phyloP scores from a whole-genome alignment of 2,329 filamentous ascomycete species.

The Parascedosporium putredinis region DNA sequence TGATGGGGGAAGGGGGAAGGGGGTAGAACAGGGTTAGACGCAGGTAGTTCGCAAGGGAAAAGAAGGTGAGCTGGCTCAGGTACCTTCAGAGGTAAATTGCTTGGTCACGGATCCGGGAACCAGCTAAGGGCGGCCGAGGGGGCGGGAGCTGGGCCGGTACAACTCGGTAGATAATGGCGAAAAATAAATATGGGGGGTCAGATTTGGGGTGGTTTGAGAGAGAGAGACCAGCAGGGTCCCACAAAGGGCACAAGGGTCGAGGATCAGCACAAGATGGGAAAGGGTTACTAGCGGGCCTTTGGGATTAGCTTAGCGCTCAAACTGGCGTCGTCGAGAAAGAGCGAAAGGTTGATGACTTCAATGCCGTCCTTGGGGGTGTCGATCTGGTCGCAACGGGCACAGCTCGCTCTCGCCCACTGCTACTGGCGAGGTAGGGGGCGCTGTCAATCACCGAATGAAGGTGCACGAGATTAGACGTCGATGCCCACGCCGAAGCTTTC shows the following conservation, averaged over 20 bases:
- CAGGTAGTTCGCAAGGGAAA: slow-evolving; percentile 1
- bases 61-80: not conserved
- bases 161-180: slow-evolving; percentile 2
- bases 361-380: slow-evolving; percentile 1
- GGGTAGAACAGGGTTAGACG: not conserved
- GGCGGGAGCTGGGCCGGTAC: slow-evolving; percentile 3
- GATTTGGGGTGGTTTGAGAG: too few relatives aligned
- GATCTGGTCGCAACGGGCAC: not conserved
- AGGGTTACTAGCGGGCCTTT: not conserved
- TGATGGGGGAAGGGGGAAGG: slow-evolving; percentile 3
- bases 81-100: slow-evolving; percentile 6
- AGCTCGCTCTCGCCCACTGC: not conserved
- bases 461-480: not conserved
- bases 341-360: not conserved
- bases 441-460: not conserved
- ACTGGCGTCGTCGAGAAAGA: slow-evolving; percentile 1
- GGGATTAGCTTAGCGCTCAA: slow-evolving; percentile 4
- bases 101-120: slow-evolving; percentile 5
- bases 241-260: slow-evolving; percentile 2
- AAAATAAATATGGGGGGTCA: too few relatives aligned
- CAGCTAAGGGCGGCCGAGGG: slow-evolving; percentile 4
- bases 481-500: too few relatives aligned
- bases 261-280: slow-evolving; percentile 5
- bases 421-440: not conserved
- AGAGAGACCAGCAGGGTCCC: not conserved